These are phyloP conservation scores for Alternaria triticimaculans DNA, from an alignment of 2,329 filamentous ascomycete genomes.

Conservation along the genomic window DNA sequence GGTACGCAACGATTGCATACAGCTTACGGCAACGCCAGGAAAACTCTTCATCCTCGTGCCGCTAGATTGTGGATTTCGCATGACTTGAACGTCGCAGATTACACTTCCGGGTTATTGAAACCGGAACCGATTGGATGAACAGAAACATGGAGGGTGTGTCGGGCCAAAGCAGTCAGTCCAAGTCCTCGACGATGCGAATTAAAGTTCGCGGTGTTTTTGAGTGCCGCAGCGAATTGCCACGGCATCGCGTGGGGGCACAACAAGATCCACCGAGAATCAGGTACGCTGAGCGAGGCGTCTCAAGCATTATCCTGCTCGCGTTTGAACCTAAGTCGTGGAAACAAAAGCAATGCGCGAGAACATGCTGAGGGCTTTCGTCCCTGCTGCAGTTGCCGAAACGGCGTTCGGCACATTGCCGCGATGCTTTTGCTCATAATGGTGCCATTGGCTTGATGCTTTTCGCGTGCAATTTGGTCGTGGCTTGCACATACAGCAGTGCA, in stretches of 20 bases:
- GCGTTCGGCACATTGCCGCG: conserved; percentile 18
- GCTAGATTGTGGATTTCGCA: conserved; percentile 3
- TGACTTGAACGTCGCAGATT: not conserved
- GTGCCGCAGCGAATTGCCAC: conserved; percentile 20
- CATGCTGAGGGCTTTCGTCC: conserved; percentile 26
- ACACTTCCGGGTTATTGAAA: not conserved
- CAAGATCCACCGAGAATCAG: conserved; percentile 37
- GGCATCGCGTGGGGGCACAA: conserved; percentile 37
- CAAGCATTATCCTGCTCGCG: conserved; percentile 19
- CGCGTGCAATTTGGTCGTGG: not conserved
- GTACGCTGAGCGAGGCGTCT: conserved; percentile 35
- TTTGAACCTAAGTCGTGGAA: conserved; percentile 31
- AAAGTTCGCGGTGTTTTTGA: conserved; percentile 10
- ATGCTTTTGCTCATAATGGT: conserved; percentile 3
- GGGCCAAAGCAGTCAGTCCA: not conserved
- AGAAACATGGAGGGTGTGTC: not conserved
- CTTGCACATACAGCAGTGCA: conserved; percentile 1
- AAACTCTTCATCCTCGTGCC: conserved; percentile 33
- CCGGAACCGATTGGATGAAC: not conserved
- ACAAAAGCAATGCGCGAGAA: conserved; percentile 35
- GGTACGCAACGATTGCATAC: conserved; percentile 20
- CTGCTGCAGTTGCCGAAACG: conserved; percentile 29
- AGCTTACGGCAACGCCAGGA: conserved; percentile 22
- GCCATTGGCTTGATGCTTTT: not conserved
- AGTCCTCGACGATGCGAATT: not conserved